A percentile compares a stretch with the other conserved stretches of the same genome.
Evolutionary conservation across 2,329 filamentous ascomycete species (phyloP).

Genomic region (Fusarium zealandicum): DNA sequence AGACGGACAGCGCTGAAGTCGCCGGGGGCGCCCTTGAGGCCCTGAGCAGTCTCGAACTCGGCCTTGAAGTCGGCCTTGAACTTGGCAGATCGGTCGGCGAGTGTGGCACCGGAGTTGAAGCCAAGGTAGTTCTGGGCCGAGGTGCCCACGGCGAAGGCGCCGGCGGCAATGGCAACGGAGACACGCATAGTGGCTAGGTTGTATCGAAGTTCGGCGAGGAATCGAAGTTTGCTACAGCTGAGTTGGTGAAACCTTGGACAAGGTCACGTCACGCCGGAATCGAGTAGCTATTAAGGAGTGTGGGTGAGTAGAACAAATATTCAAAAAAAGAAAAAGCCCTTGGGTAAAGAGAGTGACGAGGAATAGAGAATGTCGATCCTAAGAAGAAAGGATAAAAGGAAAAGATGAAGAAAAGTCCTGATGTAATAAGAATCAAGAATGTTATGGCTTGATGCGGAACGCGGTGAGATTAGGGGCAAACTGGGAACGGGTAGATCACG

Average conservation of each 20-base stretch:
- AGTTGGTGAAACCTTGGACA: constrained; percentile 24
- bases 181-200: constrained; percentile 50
- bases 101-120: constrained; percentile 60
- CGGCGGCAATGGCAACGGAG: constrained; percentile 48
- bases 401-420: constrained; percentile 9
- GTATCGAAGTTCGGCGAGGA: constrained; percentile 19
- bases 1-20: constrained; percentile 66
- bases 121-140: constrained; percentile 59
- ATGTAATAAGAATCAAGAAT: constrained; percentile 28
- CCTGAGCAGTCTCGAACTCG: constrained; percentile 54
- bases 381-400: constrained; percentile 27
- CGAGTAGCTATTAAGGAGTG: constrained; percentile 30
- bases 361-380: constrained; percentile 33
- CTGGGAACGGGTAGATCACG: constrained; percentile 30
- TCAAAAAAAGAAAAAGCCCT: constrained; percentile 28
- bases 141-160: constrained; percentile 50
- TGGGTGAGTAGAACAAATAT: constrained; percentile 19
- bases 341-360: constrained; percentile 37
- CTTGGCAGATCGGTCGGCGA: constrained; percentile 58
- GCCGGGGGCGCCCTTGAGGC: constrained; percentile 53
- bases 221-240: constrained; percentile 18
- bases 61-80: constrained; percentile 57
- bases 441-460: constrained; percentile 30
- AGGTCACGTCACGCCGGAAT: constrained; percentile 21
- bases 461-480: constrained; percentile 38